These are phyloP conservation scores for Fusarium sp. DNA, from an alignment of 2,329 filamentous ascomycete genomes.

Conservation along the genomic window DNA sequence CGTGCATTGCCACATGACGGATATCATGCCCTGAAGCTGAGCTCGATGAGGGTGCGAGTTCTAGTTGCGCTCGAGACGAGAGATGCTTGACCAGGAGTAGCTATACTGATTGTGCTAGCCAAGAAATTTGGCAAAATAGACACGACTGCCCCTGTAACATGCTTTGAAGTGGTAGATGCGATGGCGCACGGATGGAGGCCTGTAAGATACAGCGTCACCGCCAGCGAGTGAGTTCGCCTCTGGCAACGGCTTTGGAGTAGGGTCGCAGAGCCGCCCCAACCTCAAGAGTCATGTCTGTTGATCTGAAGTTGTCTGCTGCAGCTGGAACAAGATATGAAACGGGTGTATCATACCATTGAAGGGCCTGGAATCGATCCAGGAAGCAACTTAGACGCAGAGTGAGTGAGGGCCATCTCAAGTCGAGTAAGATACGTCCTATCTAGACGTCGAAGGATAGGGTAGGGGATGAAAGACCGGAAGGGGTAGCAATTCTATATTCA, in stretches of 20 bases:
- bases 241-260: conserved; percentile 5
- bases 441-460: not conserved
- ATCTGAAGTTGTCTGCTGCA: conserved; percentile 1
- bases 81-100: conserved; percentile 11
- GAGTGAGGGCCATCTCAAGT: no score
- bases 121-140: not conserved
- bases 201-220: conserved; percentile 3
- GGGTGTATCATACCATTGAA: not conserved
- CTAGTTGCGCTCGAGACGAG: not conserved
- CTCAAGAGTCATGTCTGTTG: conserved; percentile 29
- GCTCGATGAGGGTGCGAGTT: not conserved
- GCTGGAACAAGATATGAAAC: not conserved
- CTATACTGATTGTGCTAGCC: not conserved
- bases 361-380: not conserved
- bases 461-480: not conserved
- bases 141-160: conserved; percentile 18
- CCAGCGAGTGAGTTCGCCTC: conserved; percentile 9
- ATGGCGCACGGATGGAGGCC: conserved; percentile 9
- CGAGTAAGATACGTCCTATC: not conserved
- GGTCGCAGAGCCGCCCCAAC: conserved; percentile 28
- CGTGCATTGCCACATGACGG: not conserved
- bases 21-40: not conserved
- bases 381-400: not conserved
- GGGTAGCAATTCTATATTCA: no score
- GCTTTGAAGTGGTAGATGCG: conserved; percentile 16